Conservation (phyloP, 2,329 filamentous ascomycete genomes). For the Sclerotinia borealis region DNA sequence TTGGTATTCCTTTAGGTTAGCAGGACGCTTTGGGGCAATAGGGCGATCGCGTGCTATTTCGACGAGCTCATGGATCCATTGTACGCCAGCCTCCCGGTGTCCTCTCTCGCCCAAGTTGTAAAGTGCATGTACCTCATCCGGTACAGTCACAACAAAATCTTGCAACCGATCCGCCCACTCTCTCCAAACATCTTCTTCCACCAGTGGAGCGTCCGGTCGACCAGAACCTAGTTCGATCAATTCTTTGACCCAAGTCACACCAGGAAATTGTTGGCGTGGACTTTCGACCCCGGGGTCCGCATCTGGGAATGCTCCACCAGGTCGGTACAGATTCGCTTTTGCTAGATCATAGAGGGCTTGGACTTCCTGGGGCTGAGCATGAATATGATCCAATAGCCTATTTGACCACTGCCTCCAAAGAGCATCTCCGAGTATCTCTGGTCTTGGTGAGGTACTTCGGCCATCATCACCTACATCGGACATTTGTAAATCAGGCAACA, state of each 20-base stretch:
- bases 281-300: background rate
- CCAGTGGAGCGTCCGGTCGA: background rate
- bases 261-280: background rate
- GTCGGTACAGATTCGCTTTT: slow-evolving; percentile 5
- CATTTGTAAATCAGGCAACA: background rate
- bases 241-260: slow-evolving; percentile 1
- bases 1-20: background rate
- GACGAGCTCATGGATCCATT: slow-evolving; percentile 10
- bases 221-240: background rate
- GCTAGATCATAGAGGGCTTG: slow-evolving; percentile 1
- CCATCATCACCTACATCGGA: background rate
- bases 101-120: background rate
- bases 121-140: background rate
- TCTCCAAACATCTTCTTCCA: background rate
- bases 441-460: background rate
- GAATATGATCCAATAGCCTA: background rate
- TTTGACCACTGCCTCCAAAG: slow-evolving; percentile 2
- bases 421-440: background rate
- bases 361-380: background rate
- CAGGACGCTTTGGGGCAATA: background rate
- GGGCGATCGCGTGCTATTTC: background rate
- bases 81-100: background rate
- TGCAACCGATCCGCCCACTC: background rate
- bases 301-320: background rate
- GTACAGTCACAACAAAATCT: background rate